These are phyloP conservation scores for Carnegiea gigantea DNA, from an alignment of 179 eudicot species.

Conservation along the genomic window DNA sequence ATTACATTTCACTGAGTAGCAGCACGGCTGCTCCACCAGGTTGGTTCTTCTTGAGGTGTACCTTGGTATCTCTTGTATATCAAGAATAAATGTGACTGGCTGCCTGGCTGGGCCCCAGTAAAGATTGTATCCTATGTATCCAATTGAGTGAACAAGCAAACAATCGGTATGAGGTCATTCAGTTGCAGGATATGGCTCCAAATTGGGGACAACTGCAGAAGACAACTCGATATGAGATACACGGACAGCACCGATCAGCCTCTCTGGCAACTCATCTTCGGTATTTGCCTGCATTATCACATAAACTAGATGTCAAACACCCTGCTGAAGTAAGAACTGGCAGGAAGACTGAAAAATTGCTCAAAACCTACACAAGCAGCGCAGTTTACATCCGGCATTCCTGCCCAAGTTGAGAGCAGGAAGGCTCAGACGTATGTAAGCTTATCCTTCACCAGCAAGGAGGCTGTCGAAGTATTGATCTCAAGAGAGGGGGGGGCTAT, in stretches of 20 bases:
- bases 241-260: slow-evolving; percentile 88
- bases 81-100: slow-evolving; percentile 5
- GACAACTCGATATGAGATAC: slow-evolving; percentile 87
- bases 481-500: background rate
- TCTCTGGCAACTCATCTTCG: slow-evolving; percentile 88
- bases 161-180: slow-evolving; percentile 23
- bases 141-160: slow-evolving; percentile 18
- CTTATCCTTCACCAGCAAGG: background rate
- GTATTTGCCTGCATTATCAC: slow-evolving; percentile 61
- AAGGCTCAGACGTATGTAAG: background rate
- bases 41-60: slow-evolving; percentile 6
- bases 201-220: slow-evolving; percentile 75
- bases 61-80: slow-evolving; percentile 19
- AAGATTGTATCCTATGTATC: slow-evolving; percentile 18
- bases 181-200: slow-evolving; percentile 41
- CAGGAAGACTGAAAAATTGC: background rate
- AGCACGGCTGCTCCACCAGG: background rate
- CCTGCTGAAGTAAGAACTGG: background rate
- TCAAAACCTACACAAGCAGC: background rate
- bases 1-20: background rate
- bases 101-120: background rate
- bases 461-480: background rate
- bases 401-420: background rate
- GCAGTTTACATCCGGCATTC: background rate
- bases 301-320: slow-evolving; percentile 11